A percentile compares a stretch with the other conserved stretches of the same genome.
Evolutionary conservation across 1,284 basidiomycete species (phyloP).

Genomic region (Cryptococcus sp.): DNA sequence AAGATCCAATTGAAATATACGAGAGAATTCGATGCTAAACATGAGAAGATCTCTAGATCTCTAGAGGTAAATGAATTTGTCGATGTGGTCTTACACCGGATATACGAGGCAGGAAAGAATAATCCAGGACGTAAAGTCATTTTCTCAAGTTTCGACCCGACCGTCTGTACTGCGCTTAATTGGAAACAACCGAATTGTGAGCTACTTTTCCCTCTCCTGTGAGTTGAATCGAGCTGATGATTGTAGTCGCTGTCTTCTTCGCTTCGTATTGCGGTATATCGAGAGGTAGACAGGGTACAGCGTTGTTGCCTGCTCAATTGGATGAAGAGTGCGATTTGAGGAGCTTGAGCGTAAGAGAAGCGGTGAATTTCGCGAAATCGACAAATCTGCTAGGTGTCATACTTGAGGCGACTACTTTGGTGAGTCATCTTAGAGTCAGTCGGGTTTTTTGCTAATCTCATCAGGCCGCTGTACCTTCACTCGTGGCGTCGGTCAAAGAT

Average conservation of each 20-base stretch:
- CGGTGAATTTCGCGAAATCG: conserved; percentile 87
- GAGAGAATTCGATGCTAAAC: conserved; percentile 51
- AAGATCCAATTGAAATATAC: conserved; percentile 72
- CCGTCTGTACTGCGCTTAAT: conserved; percentile 71
- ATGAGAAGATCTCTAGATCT: conserved; percentile 51
- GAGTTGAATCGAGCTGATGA: conserved; percentile 6
- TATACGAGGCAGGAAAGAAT: conserved; percentile 61
- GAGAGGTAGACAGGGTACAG: conserved; percentile 3
- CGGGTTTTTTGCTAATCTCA: not conserved
- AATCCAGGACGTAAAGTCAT: conserved; percentile 62
- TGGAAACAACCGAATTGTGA: conserved; percentile 97
- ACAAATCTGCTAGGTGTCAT: conserved; percentile 94
- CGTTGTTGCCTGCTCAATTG: conserved; percentile 41
- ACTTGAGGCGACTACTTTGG: conserved; percentile 81
- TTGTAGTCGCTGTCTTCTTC: conserved; percentile 89
- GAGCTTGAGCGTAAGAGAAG: conserved; percentile 73
- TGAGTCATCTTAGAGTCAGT: conserved; percentile 45
- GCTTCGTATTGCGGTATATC: conserved; percentile 76
- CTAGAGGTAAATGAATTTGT: conserved; percentile 74
- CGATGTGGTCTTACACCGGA: conserved; percentile 71
- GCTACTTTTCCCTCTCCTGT: conserved; percentile 46
- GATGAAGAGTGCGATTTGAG: conserved; percentile 52
- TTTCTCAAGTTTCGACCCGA: conserved; percentile 82
- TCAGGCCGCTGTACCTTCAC: conserved; percentile 66
- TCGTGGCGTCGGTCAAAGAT: conserved; percentile 80